Conservation (phyloP, 805 yeast species). For the Ogataea pilisensis region DNA sequence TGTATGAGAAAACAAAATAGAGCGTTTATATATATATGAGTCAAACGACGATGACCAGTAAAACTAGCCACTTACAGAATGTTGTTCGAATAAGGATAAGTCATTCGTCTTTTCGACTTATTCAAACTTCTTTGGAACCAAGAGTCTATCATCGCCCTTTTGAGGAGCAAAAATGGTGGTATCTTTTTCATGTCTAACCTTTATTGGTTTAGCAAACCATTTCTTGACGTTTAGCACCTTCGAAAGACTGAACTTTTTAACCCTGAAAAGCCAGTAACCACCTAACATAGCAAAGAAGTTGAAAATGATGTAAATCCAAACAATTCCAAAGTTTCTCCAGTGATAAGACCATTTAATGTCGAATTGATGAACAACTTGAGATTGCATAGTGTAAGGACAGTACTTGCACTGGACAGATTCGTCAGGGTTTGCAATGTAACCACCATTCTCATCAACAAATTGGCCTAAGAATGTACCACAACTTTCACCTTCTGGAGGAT, state of each 20-base stretch:
- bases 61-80: no score
- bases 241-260: conserved; percentile 32
- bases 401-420: conserved; percentile 46
- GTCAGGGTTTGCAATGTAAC: conserved; percentile 52
- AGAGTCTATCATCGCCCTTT: conserved; percentile 36
- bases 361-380: conserved; percentile 40
- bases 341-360: conserved; percentile 42
- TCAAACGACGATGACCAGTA: no score
- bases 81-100: no score
- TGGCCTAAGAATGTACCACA: conserved; percentile 50
- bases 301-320: conserved; percentile 53
- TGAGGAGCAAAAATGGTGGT: conserved; percentile 38
- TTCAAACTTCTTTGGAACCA: conserved; percentile 21
- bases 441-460: conserved; percentile 42
- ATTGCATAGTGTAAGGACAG: conserved; percentile 42
- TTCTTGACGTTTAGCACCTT: conserved; percentile 33
- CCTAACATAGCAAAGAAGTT: conserved; percentile 41
- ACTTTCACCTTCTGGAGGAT: conserved; percentile 63
- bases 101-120: no score
- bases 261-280: conserved; percentile 36
- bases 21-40: no score
- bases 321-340: conserved; percentile 68
- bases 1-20: no score
- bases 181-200: conserved; percentile 46
- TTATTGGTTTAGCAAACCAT: conserved; percentile 39